phyloP scores from a whole-genome alignment of 2,329 filamentous ascomycete genomes.

The Lomentospora prolificans region DNA sequence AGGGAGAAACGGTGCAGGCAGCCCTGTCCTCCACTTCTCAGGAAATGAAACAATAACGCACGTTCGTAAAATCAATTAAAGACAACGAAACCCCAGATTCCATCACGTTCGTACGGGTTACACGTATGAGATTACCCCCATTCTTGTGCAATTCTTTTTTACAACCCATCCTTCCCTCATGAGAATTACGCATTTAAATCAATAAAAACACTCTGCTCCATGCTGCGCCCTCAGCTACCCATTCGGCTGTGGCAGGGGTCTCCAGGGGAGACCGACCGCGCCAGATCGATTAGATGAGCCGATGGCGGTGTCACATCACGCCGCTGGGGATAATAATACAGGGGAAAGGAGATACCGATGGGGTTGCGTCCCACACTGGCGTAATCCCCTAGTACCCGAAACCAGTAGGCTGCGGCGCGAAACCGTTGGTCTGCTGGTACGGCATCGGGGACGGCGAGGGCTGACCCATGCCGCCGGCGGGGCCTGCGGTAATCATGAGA shows the following conservation, averaged over 20 bases:
- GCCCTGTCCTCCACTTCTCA: no score
- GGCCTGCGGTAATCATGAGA: constrained; percentile 92
- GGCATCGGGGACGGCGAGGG: constrained; percentile 59
- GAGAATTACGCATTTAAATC: background rate
- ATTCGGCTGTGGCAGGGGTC: no score
- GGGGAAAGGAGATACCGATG: background rate
- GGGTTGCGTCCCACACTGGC: background rate
- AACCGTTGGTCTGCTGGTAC: constrained; percentile 73
- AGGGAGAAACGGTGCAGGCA: no score
- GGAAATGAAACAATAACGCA: no score
- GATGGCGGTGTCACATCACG: background rate
- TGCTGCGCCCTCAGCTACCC: background rate
- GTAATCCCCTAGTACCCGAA: constrained; percentile 44
- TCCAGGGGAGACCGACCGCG: no score
- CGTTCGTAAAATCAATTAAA: background rate
- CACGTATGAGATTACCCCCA: background rate
- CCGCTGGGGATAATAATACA: background rate
- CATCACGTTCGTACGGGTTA: background rate
- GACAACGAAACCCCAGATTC: background rate
- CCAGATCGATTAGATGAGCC: no score
- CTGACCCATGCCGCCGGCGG: constrained; percentile 36
- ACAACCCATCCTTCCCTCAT: background rate
- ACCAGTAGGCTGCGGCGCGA: constrained; percentile 80
- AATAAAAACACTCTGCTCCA: background rate
- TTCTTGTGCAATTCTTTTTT: background rate